A percentile compares a stretch with the other conserved stretches of the same genome.
phyloP scores from a whole-genome alignment of 2,329 filamentous ascomycete genomes.

The Cercospora sojina region DNA sequence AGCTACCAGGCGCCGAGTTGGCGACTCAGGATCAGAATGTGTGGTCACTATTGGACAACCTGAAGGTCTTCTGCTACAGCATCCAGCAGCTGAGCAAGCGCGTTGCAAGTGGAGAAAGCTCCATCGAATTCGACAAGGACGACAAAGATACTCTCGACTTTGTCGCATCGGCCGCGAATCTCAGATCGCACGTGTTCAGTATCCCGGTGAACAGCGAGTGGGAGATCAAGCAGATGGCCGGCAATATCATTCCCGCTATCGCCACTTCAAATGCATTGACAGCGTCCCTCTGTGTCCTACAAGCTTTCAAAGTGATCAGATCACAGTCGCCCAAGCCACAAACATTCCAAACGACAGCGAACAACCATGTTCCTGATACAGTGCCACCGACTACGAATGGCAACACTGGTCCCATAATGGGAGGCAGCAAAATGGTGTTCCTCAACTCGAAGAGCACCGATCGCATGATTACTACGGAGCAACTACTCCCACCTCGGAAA shows the following conservation, averaged over 20 bases:
- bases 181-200: constrained; percentile 83
- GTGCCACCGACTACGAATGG: constrained; percentile 18
- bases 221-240: constrained; percentile 97
- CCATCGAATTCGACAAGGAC: constrained; percentile 92
- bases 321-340: constrained; percentile 43
- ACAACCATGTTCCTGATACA: constrained; percentile 18
- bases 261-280: constrained; percentile 97
- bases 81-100: constrained; percentile 73
- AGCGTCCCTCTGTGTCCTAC: constrained; percentile 84
- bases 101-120: constrained; percentile 58
- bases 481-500: constrained; percentile 66
- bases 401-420: constrained; percentile 24
- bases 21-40: constrained; percentile 64
- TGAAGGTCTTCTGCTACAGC: constrained; percentile 83
- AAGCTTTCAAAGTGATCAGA: constrained; percentile 86
- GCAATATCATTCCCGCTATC: constrained; percentile 98
- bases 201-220: constrained; percentile 89
- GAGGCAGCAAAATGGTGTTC: constrained; percentile 71
- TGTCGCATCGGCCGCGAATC: constrained; percentile 84
- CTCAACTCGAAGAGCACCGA: constrained; percentile 65
- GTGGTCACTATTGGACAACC: constrained; percentile 82
- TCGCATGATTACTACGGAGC: constrained; percentile 58
- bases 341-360: constrained; percentile 11
- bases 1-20: constrained; percentile 49
- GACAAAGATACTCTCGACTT: constrained; percentile 94